Base-by-base conservation (phyloP, 2,329 filamentous ascomycete species). In the Claviceps purpurea region DNA sequence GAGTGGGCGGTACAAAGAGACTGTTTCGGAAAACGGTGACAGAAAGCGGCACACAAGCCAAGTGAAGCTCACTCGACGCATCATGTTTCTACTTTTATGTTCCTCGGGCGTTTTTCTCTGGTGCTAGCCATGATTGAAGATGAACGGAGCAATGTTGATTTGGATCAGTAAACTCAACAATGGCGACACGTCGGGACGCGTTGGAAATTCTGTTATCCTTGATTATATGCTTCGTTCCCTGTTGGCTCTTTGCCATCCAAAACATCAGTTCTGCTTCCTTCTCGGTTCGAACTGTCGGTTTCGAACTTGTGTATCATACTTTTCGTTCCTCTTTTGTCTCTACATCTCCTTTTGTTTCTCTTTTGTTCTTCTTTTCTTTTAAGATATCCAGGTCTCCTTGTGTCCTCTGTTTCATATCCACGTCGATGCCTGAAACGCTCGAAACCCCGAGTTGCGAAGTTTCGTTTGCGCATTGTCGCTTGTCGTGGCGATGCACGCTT, bases 1-100 rank as follows among this genome's bases (percentile, higher is more conserved):
- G 78, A 63, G 81, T 84, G 5, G 85, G 86, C 2, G 79, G 77
- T 7, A 89, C 86, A 16, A 85, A 85, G 70, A 76, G 87, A 58
- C 64, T 90, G 49, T 87, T 86, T 61, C 74, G 81, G 60, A 74
- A 74, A 65, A 64, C 55, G 1, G 30, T 34, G 7, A 61, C 65
- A 45, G 63, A 54, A n/a, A 49, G 41, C 20, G 49, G 34, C 24
- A 7, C 41, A 58, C 34, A 61, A 58, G 38, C 57, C 55, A 55
- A 57, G 10, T 34, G 50, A 58, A 54, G 49, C 61, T 48, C 58
- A 24, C 5, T 13, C 4, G 41, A 42, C 20, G 40, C 14, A 42
- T 16, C 22, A 54, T 7, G 42, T 10, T 34, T 10, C 10, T 4
- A 34, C 30, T 34, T 34, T 11, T 34, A 34, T 34, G 30, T 11